Percentiles rank a stretch among this genome's conserved stretches.
Evolutionary conservation across 768 basidiomycete genomes (phyloP).

Genomic region (Auricularia heimuer): DNA sequence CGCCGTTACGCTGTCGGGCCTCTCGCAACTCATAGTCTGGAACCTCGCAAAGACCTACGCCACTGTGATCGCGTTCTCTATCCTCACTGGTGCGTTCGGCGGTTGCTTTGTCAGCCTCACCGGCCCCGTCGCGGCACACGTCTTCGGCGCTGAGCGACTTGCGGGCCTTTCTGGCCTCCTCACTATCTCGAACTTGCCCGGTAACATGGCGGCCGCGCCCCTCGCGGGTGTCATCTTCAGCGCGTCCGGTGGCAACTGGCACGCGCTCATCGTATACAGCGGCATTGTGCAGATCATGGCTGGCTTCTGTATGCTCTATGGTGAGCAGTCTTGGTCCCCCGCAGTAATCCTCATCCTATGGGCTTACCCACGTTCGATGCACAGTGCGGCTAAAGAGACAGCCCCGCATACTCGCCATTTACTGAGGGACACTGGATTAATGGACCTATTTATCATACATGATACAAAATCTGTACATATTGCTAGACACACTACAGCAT

Average conservation of each 20-base stretch:
- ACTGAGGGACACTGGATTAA: neutral
- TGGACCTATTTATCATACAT: no score
- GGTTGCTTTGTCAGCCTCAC: slow-evolving; percentile 26
- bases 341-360: neutral
- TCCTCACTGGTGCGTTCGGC: slow-evolving; percentile 26
- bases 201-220: slow-evolving; percentile 24
- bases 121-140: slow-evolving; percentile 22
- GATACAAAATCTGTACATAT: neutral
- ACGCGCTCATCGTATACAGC: slow-evolving; percentile 20
- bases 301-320: slow-evolving; percentile 21
- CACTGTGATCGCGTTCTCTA: slow-evolving; percentile 22
- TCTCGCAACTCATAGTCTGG: slow-evolving; percentile 31
- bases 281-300: slow-evolving; percentile 22
- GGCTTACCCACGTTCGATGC: neutral
- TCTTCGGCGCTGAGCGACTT: slow-evolving; percentile 12
- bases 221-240: slow-evolving; percentile 24
- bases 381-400: neutral
- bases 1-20: slow-evolving; percentile 25
- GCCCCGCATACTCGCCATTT: neutral
- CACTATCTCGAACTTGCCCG: slow-evolving; percentile 12
- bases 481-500: no score
- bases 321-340: slow-evolving; percentile 8
- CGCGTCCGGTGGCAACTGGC: slow-evolving; percentile 23
- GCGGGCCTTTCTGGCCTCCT: slow-evolving; percentile 11
- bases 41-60: slow-evolving; percentile 25